phyloP scores from a whole-genome alignment of 2,329 filamentous ascomycete species.

The Alternaria sp. region DNA sequence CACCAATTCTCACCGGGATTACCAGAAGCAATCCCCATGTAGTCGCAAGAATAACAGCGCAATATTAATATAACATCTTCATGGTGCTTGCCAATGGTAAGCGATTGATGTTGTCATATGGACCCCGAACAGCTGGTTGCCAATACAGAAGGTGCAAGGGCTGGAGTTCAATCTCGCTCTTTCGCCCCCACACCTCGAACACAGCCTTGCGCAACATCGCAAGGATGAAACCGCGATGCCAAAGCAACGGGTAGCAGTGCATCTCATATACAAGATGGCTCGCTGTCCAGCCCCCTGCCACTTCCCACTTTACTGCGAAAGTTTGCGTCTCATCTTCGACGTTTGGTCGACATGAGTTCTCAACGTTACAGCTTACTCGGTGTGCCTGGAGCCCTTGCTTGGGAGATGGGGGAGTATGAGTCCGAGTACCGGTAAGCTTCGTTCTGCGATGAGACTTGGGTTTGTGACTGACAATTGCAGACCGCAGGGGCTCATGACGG shows the following conservation, averaged over 20 bases:
- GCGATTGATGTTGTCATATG: neutral
- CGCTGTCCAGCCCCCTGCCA: neutral
- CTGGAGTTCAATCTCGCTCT: neutral
- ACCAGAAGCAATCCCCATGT: neutral
- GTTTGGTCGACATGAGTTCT: neutral
- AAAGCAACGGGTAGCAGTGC: neutral
- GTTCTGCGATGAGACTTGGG: fast-evolving
- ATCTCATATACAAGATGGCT: neutral
- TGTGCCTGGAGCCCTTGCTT: neutral
- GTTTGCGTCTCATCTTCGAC: neutral
- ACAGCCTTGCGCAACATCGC: neutral
- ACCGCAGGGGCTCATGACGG: neutral
- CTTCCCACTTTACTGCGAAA: neutral
- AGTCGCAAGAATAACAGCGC: neutral
- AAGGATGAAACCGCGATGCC: neutral
- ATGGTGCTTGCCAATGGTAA: neutral
- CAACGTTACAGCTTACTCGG: neutral
- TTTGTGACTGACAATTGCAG: neutral
- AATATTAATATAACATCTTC: neutral
- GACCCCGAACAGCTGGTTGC: neutral
- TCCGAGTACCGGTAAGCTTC: neutral
- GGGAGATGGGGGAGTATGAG: neutral
- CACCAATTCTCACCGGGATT: neutral
- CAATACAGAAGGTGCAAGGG: neutral
- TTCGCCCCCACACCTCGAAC: neutral